These are phyloP conservation scores for Aspergillus nanangensis DNA, from an alignment of 495 filamentous ascomycete genomes.

Conservation along the genomic window DNA sequence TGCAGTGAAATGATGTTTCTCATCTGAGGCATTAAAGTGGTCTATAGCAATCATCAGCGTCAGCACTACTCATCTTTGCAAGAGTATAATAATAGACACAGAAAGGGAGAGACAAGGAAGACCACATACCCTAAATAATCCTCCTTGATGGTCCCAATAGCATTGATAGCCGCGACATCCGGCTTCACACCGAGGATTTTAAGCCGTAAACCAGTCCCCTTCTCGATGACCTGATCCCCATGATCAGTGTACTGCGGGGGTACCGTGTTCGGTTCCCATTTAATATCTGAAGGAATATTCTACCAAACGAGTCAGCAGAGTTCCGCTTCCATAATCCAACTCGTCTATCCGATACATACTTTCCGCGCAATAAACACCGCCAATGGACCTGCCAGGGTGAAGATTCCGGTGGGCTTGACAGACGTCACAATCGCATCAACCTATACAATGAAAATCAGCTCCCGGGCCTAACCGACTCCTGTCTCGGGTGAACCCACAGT, in stretches of 20 bases:
- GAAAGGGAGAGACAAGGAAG: neutral
- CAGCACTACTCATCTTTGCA: too few species aligned
- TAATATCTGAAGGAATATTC: constrained; percentile 90
- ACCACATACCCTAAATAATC: constrained; percentile 56
- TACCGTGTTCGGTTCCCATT: constrained; percentile 86
- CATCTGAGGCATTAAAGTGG: constrained; percentile 26
- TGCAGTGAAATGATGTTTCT: neutral
- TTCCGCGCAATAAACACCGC: constrained; percentile 83
- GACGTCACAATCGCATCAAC: constrained; percentile 87
- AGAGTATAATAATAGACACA: too few species aligned
- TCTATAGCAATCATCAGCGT: constrained; percentile 22
- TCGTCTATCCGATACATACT: constrained; percentile 44
- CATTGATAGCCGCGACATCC: constrained; percentile 90
- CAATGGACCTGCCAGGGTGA: constrained; percentile 83
- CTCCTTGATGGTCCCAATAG: constrained; percentile 96
- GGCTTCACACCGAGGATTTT: constrained; percentile 89
- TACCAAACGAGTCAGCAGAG: constrained; percentile 34
- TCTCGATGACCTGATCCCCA: constrained; percentile 89
- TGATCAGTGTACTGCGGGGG: constrained; percentile 81
- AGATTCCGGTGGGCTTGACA: constrained; percentile 89
- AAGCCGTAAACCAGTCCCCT: constrained; percentile 85
- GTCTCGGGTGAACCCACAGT: constrained; percentile 82
- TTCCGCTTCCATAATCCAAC: neutral
- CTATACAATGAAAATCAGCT: too few species aligned
- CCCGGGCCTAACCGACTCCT: too few species aligned